Conservation (phyloP, 2,329 filamentous ascomycete genomes). For the Diplodia sapinea region DNA sequence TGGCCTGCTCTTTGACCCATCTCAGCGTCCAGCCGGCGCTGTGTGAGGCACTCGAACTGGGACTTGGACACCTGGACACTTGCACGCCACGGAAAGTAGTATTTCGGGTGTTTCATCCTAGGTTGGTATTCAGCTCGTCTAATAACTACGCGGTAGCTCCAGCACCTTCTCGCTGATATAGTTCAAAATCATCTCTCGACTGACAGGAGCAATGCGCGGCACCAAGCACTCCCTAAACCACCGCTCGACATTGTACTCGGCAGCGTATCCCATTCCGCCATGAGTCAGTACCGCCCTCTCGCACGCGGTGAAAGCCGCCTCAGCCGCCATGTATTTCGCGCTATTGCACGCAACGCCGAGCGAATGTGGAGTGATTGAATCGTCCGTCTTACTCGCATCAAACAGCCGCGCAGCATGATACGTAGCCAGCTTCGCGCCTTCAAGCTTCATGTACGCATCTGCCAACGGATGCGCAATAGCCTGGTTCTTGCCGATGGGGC, state of each 20-base stretch:
- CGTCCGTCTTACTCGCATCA: slow-evolving; percentile 54
- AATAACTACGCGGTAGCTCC: slow-evolving; percentile 72
- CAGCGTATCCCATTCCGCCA: slow-evolving; percentile 68
- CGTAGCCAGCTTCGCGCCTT: slow-evolving; percentile 65
- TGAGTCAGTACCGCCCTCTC: slow-evolving; percentile 63
- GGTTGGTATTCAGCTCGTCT: neutral
- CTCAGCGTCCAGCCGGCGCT: neutral
- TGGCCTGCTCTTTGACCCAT: neutral
- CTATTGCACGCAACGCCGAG: slow-evolving; percentile 62
- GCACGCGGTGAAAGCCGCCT: slow-evolving; percentile 66
- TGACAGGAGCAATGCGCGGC: slow-evolving; percentile 65
- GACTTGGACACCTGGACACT: too few relatives aligned
- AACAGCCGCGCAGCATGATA: slow-evolving; percentile 66
- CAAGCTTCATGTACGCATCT: slow-evolving; percentile 65
- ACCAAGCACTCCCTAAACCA: slow-evolving; percentile 66
- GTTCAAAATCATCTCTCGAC: slow-evolving; percentile 76
- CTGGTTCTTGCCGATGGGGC: slow-evolving; percentile 65
- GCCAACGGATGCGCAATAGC: slow-evolving; percentile 65
- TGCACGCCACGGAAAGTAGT: too few relatives aligned
- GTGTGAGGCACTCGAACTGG: neutral
- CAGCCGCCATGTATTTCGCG: slow-evolving; percentile 65
- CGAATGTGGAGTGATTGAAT: slow-evolving; percentile 51
- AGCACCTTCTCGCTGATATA: slow-evolving; percentile 73
- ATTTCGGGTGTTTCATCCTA: neutral
- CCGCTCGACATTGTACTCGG: slow-evolving; percentile 67